Evolutionary conservation across 306 rosid genomes (phyloP), one percentile per base, ranked within the genome.

Genomic region (Castanopsis chinensis): DNA sequence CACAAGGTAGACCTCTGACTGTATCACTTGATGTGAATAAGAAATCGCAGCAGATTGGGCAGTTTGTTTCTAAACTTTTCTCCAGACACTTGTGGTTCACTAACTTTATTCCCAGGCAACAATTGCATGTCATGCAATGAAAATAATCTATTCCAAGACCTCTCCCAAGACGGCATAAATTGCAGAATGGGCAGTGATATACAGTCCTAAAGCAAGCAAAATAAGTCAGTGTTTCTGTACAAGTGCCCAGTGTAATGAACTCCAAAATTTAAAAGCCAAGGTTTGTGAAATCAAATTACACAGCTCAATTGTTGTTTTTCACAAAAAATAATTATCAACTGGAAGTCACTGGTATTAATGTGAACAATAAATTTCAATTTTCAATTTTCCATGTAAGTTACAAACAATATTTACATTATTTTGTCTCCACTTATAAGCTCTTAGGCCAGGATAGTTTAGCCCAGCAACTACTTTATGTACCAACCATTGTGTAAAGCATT

Each of bases 151-250:
- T 81, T 49, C 99, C 99, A 81, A 96, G 99, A 63, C 99, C 99
- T 81, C 76, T 91, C 73, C 99, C 99, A 73, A 96, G 89, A 68
- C 98, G 99, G 90, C 99, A 96, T 77, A 96, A 85, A 81, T 96
- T 96, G 92, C 99, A 96, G 89, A 84, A 96, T 21, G 99, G 99
- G 93, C 99, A 96, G 78, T 96, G 99, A 82, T 96, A 96, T 51
- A 96, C 96, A 57, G 76, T 68, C 73, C 76, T 57, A 58, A 76
- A 28, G 68, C 67, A 74, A 58, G 30, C 59, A 52, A 63, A 30
- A 19, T 4, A 67, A 67, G 72, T 67, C 49, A 4, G 17, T n/a
- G 28, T 33, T 33, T 19, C 7, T 17, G 72, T n/a, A 37, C 17
- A 67, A 67, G 51, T 17, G 1, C 18, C 30, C 5, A 63, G 69